A percentile compares a stretch with the other conserved stretches of the same genome.
Conservation (phyloP, 1,284 basidiomycete genomes). For the Mycena sp. region DNA sequence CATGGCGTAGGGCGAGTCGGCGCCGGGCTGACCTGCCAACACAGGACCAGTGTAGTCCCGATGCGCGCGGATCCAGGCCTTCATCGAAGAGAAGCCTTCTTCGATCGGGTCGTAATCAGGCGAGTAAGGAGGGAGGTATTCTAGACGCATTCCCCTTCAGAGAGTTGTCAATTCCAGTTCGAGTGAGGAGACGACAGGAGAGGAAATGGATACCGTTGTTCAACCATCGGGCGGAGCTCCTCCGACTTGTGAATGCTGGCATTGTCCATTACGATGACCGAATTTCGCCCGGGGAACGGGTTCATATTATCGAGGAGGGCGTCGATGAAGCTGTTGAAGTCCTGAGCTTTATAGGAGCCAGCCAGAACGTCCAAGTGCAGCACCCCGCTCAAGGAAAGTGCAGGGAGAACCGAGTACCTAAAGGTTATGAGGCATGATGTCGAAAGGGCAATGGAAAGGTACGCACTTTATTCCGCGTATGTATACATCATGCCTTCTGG, state of each 20-base stretch:
- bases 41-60: constrained; percentile 36
- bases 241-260: constrained; percentile 21
- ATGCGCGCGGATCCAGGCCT: constrained; percentile 21
- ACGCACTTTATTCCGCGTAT: constrained; percentile 42
- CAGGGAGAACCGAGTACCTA: constrained; percentile 35
- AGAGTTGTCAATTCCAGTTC: neutral
- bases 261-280: constrained; percentile 29
- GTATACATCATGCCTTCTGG: constrained; percentile 39
- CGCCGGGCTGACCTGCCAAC: constrained; percentile 33
- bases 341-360: constrained; percentile 21
- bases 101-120: constrained; percentile 32
- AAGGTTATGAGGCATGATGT: no score
- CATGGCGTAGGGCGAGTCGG: constrained; percentile 10
- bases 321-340: constrained; percentile 22
- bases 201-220: constrained; percentile 2
- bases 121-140: constrained; percentile 32
- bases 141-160: constrained; percentile 26
- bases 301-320: constrained; percentile 27
- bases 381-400: constrained; percentile 32
- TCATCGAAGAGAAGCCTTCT: constrained; percentile 25
- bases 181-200: neutral
- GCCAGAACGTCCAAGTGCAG: constrained; percentile 28
- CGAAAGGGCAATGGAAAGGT: neutral
- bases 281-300: constrained; percentile 21
- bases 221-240: constrained; percentile 12